Evolutionary conservation across 225 moss, liverwort and hornwort species (phyloP), one percentile per base, ranked within the genome.

Genomic region (Ulota crispa): DNA sequence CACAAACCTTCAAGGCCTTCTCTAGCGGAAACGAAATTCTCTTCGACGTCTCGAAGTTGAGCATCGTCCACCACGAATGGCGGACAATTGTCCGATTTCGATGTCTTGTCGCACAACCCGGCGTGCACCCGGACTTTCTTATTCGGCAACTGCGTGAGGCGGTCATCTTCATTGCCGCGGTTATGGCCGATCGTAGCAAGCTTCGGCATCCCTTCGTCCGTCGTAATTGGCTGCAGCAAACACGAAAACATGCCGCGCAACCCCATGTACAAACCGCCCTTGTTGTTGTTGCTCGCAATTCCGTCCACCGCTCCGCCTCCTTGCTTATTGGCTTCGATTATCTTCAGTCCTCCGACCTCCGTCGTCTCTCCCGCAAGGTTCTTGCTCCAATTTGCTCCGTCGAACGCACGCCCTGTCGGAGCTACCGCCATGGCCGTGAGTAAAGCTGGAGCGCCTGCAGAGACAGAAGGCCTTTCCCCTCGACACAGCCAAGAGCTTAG

Each of bases 371-470:
- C 55, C 70, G n/a, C 53, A 4, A 73, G 60, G 20, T 73, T 75
- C 79, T 73, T 69, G 67, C 71, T 66, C 53, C 76, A 43, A 50
- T 28, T 77, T 23, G 36, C 10, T 41, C 68, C 67, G 15, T 12
- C 26, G 12, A 23, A 27, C 12, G 71, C 65, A 23, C 61, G 67
- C 39, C 15, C 45, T 41, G 61, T 30, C 9, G 66, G 13, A 28
- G 59, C 78, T 85, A 82, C 81, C 78, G 85, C 85, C 85, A 82
- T 85, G 73, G 78, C 85, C 78, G 73, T n/a, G n/a, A n/a, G n/a
- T 23, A 67, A 73, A 84, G 74, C 64, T 55, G 18, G 67, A 16
- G 16, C 12, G 47, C 78, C 41, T 54, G 18, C 63, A 63, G 36
- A 72, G 18, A 57, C 21, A 66, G 12, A 45, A 43, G 50, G 9